These are phyloP conservation scores for Capronia americana DNA, from an alignment of 2,329 filamentous ascomycete species.

Conservation along the genomic window DNA sequence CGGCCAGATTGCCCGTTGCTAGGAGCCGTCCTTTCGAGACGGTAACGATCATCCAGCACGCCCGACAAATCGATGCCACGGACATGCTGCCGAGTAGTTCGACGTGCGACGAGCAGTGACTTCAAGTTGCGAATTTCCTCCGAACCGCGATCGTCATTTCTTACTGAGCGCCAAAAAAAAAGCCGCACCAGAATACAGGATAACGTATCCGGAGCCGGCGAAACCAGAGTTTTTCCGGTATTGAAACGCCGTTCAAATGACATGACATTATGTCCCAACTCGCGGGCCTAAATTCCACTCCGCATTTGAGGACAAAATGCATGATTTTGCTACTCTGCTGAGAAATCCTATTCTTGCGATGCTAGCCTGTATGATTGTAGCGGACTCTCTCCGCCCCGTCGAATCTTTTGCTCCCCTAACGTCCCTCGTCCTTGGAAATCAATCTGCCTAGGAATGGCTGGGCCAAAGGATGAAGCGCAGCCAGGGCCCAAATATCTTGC, in stretches of 20 bases:
- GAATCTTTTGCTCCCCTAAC: background rate
- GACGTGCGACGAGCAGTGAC: background rate
- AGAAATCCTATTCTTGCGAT: background rate
- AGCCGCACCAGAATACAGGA: background rate
- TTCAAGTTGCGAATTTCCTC: conserved; percentile 13
- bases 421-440: background rate
- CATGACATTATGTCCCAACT: background rate
- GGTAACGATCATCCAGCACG: background rate
- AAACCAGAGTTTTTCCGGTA: background rate
- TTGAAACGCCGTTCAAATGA: conserved; percentile 1
- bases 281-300: too few species aligned
- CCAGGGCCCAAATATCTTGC: background rate
- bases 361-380: background rate
- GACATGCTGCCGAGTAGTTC: background rate
- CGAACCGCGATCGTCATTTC: conserved; percentile 7
- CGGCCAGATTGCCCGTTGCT: background rate
- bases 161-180: conserved; percentile 11
- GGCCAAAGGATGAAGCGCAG: conserved; percentile 9
- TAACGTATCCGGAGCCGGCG: background rate
- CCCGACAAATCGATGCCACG: background rate
- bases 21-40: background rate
- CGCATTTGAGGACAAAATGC: background rate
- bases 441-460: background rate
- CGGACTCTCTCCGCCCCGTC: conserved; percentile 7
- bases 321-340: background rate